Conservation (phyloP, 1,284 basidiomycete genomes). For the Sporisorium iseilematis-ciliati region DNA sequence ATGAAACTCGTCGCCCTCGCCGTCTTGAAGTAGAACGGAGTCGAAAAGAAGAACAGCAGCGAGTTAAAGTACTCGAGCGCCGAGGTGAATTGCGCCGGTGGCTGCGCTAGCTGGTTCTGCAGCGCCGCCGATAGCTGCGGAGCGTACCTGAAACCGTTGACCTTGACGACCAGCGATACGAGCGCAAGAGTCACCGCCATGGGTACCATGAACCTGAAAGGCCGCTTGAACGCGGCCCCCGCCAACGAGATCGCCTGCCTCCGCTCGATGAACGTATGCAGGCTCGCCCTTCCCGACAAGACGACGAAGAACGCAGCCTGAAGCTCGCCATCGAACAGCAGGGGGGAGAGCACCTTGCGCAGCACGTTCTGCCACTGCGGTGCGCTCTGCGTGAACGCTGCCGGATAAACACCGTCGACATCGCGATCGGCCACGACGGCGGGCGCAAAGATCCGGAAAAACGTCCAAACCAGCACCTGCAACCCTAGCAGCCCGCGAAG, state of each 20-base stretch:
- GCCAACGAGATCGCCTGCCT: constrained; percentile 40
- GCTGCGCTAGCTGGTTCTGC: constrained; percentile 45
- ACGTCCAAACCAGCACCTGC: constrained; percentile 57
- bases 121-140: constrained; percentile 14
- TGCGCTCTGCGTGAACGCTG: constrained; percentile 17
- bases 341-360: constrained; percentile 51
- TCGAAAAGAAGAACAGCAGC: constrained; percentile 50
- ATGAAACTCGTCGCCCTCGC: constrained; percentile 44
- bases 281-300: constrained; percentile 41
- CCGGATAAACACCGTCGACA: constrained; percentile 46
- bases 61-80: constrained; percentile 58
- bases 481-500: constrained; percentile 52
- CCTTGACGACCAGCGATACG: constrained; percentile 37
- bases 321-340: constrained; percentile 56
- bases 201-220: constrained; percentile 53
- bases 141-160: constrained; percentile 51
- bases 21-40: constrained; percentile 30
- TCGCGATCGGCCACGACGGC: constrained; percentile 55
- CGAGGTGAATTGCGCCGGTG: constrained; percentile 37
- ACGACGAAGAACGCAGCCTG: constrained; percentile 57
- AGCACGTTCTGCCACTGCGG: constrained; percentile 50
- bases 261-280: constrained; percentile 59
- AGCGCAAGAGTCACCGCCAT: constrained; percentile 50
- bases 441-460: constrained; percentile 61
- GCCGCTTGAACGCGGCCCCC: constrained; percentile 57